Evolutionary conservation across 1,284 basidiomycete species (phyloP).

Genomic region (Phenoliferia sp.): DNA sequence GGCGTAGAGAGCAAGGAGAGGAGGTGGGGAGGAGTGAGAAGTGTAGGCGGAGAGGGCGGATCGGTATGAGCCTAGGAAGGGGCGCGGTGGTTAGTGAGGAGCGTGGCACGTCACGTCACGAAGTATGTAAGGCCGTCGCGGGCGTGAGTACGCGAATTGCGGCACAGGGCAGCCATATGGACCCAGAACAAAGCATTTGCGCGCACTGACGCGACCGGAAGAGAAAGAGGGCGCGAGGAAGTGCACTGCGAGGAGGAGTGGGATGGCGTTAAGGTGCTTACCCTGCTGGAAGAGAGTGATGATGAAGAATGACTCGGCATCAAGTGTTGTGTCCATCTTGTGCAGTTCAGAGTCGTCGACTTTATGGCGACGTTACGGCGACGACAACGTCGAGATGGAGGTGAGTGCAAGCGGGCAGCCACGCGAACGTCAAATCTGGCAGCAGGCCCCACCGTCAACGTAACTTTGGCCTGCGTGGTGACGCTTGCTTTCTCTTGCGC

Average conservation of each 20-base stretch:
- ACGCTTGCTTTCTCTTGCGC: background rate
- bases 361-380: too few relatives aligned
- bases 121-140: background rate
- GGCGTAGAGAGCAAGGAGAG: slow-evolving; percentile 57
- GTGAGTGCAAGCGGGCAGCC: too few relatives aligned
- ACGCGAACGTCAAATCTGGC: too few relatives aligned
- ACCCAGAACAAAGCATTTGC: too few relatives aligned
- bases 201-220: background rate
- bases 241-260: background rate
- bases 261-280: background rate
- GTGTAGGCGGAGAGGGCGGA: slow-evolving; percentile 29
- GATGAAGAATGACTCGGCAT: slow-evolving; percentile 24
- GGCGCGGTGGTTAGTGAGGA: background rate
- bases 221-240: background rate
- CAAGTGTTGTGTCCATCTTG: slow-evolving; percentile 9
- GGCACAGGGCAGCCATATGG: too few relatives aligned
- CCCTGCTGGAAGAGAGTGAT: slow-evolving; percentile 24
- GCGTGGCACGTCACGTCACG: background rate
- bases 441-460: too few relatives aligned
- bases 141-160: background rate
- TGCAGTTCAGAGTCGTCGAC: too few relatives aligned
- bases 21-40: slow-evolving; percentile 18
- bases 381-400: too few relatives aligned
- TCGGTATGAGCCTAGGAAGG: slow-evolving; percentile 32
- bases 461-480: background rate